Conservation (phyloP, 1,139 yeast genomes). For the Yamadazyma spencermartinsiae region DNA sequence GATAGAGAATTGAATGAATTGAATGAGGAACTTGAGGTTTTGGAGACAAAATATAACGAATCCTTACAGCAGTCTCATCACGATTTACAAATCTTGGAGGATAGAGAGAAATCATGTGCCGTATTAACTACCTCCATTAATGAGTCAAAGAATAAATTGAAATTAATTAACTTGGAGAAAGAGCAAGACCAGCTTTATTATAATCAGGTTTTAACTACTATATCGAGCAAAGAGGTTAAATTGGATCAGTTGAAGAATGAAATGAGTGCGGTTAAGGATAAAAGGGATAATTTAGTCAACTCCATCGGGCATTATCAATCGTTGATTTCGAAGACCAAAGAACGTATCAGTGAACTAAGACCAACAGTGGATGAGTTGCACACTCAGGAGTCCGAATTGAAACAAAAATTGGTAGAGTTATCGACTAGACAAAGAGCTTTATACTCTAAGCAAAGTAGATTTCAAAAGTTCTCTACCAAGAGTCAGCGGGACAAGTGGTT, state of each 20-base stretch:
- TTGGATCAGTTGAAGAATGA: conserved; percentile 30
- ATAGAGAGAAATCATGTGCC: conserved; percentile 47
- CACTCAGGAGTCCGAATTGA: conserved; percentile 40
- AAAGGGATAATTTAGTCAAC: conserved; percentile 15
- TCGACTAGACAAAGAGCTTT: conserved; percentile 61
- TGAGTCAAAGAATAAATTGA: conserved; percentile 38
- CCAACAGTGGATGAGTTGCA: conserved; percentile 48
- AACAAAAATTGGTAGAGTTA: conserved; percentile 42
- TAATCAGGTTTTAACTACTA: conserved; percentile 43
- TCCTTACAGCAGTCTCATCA: conserved; percentile 47
- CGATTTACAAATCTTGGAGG: conserved; percentile 46
- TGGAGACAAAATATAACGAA: conserved; percentile 60
- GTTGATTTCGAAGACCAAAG: conserved; percentile 24
- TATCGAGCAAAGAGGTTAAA: conserved; percentile 43
- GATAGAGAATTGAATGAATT: conserved; percentile 73
- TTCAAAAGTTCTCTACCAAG: conserved; percentile 55
- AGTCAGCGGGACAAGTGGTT: conserved; percentile 73
- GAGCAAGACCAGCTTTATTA: conserved; percentile 51
- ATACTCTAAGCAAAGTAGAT: conserved; percentile 73
- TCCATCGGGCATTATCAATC: conserved; percentile 22
- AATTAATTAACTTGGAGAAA: conserved; percentile 49
- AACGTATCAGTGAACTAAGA: conserved; percentile 21
- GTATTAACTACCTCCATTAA: conserved; percentile 48
- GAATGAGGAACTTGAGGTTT: conserved; percentile 56
- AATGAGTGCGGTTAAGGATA: conserved; percentile 18